Conservation (phyloP, 163 green algal species). For the Chlorella variabilis region DNA sequence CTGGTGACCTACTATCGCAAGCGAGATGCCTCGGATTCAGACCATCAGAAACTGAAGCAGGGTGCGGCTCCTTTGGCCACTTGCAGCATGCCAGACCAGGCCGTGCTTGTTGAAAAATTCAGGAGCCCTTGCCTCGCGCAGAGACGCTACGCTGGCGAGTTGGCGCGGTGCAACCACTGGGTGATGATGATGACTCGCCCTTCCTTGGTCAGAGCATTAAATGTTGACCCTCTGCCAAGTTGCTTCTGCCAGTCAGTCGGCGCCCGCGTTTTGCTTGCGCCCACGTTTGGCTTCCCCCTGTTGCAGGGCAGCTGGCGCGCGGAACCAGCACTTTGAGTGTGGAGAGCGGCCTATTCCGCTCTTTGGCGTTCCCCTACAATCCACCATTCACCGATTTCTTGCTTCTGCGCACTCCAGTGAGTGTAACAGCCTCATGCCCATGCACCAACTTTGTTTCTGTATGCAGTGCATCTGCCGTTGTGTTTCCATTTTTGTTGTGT, state of each 20-base stretch:
- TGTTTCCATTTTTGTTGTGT: background rate
- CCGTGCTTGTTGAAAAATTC: no score
- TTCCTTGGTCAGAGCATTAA: conserved; percentile 71
- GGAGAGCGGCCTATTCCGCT: conserved; percentile 78
- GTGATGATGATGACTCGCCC: conserved; percentile 72
- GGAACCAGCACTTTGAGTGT: conserved; percentile 21
- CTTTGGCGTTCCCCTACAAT: conserved; percentile 69
- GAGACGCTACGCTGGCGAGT: conserved; percentile 44
- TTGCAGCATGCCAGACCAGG: no score
- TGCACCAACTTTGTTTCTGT: no score
- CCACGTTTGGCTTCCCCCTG: conserved; percentile 38
- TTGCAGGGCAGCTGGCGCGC: conserved; percentile 58
- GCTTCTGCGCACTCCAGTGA: conserved; percentile 64
- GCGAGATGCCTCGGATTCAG: conserved; percentile 47
- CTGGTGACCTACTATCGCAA: conserved; percentile 87
- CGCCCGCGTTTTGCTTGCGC: no score
- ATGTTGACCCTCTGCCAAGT: no score
- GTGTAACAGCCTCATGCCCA: no score
- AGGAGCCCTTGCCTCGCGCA: no score
- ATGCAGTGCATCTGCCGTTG: no score
- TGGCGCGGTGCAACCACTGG: conserved; percentile 61
- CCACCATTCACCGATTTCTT: conserved; percentile 80
- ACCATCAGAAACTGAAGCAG: conserved; percentile 48
- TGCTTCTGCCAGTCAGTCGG: no score
- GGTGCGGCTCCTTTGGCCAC: background rate